These are phyloP conservation scores for Aspergillus baeticus DNA, from an alignment of 495 filamentous ascomycete species.

Conservation along the genomic window DNA sequence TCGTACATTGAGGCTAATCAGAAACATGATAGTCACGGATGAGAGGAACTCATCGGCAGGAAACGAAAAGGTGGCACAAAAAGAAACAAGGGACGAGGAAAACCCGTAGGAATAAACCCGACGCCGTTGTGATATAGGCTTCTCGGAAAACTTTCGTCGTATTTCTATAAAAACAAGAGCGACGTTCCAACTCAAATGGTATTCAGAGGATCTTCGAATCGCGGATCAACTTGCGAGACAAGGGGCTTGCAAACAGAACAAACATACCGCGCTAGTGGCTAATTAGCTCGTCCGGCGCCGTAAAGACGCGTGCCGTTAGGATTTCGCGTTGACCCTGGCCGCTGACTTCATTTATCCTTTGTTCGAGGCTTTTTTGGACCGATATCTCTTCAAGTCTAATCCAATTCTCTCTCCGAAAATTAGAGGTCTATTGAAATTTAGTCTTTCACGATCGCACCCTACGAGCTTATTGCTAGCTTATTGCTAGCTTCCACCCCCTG, in stretches of 20 bases:
- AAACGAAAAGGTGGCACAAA: neutral
- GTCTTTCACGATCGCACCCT: neutral
- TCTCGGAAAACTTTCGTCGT: too few relatives aligned
- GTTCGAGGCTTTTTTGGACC: neutral
- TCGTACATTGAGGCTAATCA: neutral
- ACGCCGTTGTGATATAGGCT: too few relatives aligned
- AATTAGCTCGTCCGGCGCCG: neutral
- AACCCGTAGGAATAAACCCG: neutral
- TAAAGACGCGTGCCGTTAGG: neutral
- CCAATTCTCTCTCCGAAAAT: neutral
- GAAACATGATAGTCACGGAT: neutral
- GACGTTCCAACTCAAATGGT: too few relatives aligned
- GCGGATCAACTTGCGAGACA: neutral
- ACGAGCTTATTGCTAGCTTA: neutral
- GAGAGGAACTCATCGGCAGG: neutral
- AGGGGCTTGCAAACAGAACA: conserved; percentile 16
- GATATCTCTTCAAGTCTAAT: neutral
- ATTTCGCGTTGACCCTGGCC: conserved; percentile 5
- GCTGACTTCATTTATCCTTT: neutral
- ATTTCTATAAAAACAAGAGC: too few relatives aligned
- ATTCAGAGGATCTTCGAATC: too few relatives aligned
- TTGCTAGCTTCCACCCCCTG: neutral
- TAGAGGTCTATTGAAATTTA: neutral
- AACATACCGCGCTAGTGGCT: conserved; percentile 12
- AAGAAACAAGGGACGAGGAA: neutral